These are phyloP conservation scores for Lasiosphaeriaceae sp. DNA, from an alignment of 495 filamentous ascomycete genomes.

Conservation along the genomic window DNA sequence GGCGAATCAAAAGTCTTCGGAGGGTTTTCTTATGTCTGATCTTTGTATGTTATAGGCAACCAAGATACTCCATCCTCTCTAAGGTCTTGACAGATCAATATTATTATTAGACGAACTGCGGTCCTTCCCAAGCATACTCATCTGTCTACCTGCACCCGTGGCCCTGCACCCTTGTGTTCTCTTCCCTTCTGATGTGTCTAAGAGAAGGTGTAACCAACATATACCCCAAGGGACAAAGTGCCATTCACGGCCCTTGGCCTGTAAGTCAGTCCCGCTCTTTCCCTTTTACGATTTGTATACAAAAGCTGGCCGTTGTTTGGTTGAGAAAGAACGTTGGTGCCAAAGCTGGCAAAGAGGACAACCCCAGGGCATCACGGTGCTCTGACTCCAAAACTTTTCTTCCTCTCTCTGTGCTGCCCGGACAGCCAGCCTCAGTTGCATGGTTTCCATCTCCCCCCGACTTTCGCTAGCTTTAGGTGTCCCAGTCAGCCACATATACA, in stretches of 20 bases:
- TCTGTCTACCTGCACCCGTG: too few species aligned
- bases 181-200: too few species aligned
- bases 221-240: too few species aligned
- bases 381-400: background rate
- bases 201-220: too few species aligned
- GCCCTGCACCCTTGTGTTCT: too few species aligned
- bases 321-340: too few species aligned
- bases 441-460: constrained; percentile 2
- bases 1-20: constrained; percentile 29
- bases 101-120: background rate
- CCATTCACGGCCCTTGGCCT: too few species aligned
- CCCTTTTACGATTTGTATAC: too few species aligned
- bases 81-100: background rate
- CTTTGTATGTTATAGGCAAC: background rate
- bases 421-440: background rate
- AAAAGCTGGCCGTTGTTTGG: too few species aligned
- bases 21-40: constrained; percentile 8
- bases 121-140: background rate
- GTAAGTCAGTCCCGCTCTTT: too few species aligned
- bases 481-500: constrained; percentile 1
- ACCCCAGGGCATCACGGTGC: background rate
- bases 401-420: background rate
- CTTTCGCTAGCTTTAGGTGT: constrained; percentile 14
- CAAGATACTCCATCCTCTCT: constrained; percentile 2
- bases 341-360: too few species aligned